Evolutionary conservation across 352 stramenopile species (phyloP), one percentile per base, ranked within the genome.

Genomic region (Lagenidium giganteum): DNA sequence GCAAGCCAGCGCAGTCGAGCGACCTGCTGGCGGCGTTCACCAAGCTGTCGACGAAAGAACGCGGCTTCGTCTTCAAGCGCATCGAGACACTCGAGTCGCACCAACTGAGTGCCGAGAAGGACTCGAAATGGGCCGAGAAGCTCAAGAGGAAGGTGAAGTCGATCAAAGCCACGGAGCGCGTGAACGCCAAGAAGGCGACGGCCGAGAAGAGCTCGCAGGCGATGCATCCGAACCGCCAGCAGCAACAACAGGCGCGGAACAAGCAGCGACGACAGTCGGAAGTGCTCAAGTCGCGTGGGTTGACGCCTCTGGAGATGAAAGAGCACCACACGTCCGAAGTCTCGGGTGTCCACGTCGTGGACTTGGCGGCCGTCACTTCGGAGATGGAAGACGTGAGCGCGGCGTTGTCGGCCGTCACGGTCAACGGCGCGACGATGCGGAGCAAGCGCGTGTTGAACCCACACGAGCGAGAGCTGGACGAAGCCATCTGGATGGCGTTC

Each of bases 401-500:
- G 21, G 16, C 31, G 0, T 18, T 17, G 32, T 8, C 32, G 0
- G 29, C 26, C 2, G 21, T 87, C 4, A 83, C 65, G 3, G 37
- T 87, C 24, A 93, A 89, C 25, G 77, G 78, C 31, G 54, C 60
- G 14, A 50, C 46, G 11, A 23, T 93, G 29, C 61, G 61, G 34
- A 52, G 73, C 22, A 88, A 75, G 42, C 67, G 81, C 17, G 76
- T 93, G 30, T 42, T 93, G 56, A 93, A 90, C 45, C 81, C 81
- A 18, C 60, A 72, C 54, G 75, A 93, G 50, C 75, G 81, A 8
- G 63, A 88, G 37, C 36, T 88, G 27, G 81, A 93, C 54, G 75
- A 93, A 32, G 64, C 78, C 12, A 77, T 93, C 51, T 93, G 81
- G 81, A 63, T 37, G 8, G 78, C 81, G 16, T 93, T 93, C 63